Evolutionary conservation across 768 basidiomycete species (phyloP).

Genomic region (Hydnomerulius pinastri): DNA sequence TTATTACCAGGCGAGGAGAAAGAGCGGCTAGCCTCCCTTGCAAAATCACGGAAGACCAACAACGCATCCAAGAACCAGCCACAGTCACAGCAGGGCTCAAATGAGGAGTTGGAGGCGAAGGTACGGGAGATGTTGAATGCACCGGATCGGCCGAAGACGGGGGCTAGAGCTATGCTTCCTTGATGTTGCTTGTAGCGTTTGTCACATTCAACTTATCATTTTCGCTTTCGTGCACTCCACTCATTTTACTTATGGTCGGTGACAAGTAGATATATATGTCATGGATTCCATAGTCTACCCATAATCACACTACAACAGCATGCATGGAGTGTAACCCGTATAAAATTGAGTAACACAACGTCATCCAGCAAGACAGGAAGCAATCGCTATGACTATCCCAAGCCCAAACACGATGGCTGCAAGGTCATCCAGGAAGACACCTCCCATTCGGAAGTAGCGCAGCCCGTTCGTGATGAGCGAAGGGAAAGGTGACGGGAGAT

Average conservation of each 20-base stretch:
- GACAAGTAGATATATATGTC: not conserved
- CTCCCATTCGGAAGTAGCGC: conserved; percentile 70
- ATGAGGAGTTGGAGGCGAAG: conserved; percentile 22
- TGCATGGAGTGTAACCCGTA: conserved; percentile 1
- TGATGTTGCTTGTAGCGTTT: conserved; percentile 12
- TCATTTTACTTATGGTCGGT: not conserved
- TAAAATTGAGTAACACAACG: not conserved
- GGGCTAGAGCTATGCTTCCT: conserved; percentile 42
- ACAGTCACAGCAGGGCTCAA: conserved; percentile 11
- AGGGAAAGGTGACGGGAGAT: conserved; percentile 66
- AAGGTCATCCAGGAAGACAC: conserved; percentile 69
- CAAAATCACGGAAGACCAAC: conserved; percentile 11
- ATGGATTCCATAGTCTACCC: conserved; percentile 2
- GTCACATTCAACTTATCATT: too few relatives aligned
- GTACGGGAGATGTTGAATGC: conserved; percentile 33
- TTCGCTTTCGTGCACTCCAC: not conserved
- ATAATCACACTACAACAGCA: conserved; percentile 6
- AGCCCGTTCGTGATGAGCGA: conserved; percentile 61
- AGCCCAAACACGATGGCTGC: conserved; percentile 71
- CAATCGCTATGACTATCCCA: conserved; percentile 61
- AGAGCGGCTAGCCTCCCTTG: conserved; percentile 19
- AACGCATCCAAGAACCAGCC: conserved; percentile 9
- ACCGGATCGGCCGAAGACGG: conserved; percentile 34
- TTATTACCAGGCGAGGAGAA: conserved; percentile 47
- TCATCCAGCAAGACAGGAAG: conserved; percentile 43